Conservation (phyloP, 495 filamentous ascomycete genomes). For the Immersiella caudata region DNA sequence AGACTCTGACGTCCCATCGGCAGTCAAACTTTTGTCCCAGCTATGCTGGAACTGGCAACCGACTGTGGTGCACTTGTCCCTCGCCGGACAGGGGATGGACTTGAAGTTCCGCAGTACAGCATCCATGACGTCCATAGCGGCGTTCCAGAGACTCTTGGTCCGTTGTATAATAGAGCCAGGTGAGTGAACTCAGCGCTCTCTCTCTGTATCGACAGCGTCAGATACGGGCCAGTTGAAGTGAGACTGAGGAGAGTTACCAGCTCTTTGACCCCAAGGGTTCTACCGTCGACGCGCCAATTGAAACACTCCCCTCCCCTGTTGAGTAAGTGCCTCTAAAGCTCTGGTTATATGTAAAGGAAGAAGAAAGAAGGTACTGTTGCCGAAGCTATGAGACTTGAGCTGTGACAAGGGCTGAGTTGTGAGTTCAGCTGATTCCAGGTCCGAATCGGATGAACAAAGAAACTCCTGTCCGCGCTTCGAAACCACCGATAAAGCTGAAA, state of each 20-base stretch:
- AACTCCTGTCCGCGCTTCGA: no score
- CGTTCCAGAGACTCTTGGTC: not conserved
- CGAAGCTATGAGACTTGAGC: no score
- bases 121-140: constrained; percentile 65
- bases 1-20: not conserved
- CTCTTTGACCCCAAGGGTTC: not conserved
- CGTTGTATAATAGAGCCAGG: not conserved
- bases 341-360: no score
- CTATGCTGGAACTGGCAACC: constrained; percentile 47
- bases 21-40: constrained; percentile 34
- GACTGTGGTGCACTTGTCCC: constrained; percentile 47
- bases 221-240: not conserved
- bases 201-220: not conserved
- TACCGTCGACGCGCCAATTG: no score
- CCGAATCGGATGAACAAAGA: no score
- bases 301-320: no score
- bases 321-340: no score
- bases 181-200: not conserved
- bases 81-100: constrained; percentile 64
- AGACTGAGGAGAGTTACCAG: not conserved
- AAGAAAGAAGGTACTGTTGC: no score
- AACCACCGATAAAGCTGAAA: no score
- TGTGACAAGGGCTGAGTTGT: no score
- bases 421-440: no score
- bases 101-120: constrained; percentile 66